Base-by-base conservation (phyloP, 345 rosid genomes). In the Crucihimalaya himalaica region DNA sequence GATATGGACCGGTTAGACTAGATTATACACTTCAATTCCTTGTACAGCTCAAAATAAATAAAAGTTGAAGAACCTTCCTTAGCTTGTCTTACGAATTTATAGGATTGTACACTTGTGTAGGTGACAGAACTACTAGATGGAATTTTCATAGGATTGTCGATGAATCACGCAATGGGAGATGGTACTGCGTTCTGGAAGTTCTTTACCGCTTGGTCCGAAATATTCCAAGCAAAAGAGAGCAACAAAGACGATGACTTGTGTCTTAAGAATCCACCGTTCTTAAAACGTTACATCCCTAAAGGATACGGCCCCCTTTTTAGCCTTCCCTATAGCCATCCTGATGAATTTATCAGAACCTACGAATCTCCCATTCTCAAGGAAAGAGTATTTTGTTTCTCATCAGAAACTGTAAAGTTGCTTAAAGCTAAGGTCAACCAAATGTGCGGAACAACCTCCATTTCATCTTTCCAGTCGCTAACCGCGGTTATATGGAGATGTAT, bases 181-280 rank as follows among this genome's bases (percentile, higher is more conserved):
- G 94, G 96, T 6, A 43, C 79, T n/a, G 83, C 94, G 10, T 89
- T 62, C 51, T 91, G 90, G 96, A 78, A 88, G 59, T 89, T 93
- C 81, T 79, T 91, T 66, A 89, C 67, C 7, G 60, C 86, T 0
- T 89, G 80, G 80, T 91, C 96, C 0, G 87, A 91, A 60, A 86
- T 84, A 35, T 89, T 86, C 70, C 88, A 66, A 78, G 76, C 83
- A 10, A 67, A 72, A 32, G 86, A 71, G 21, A n/a, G 40, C 13
- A 19, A 48, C 3, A 7, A 18, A 12, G 8, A 23, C 5, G 19
- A n/a, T 31, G 50, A 65, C 6, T 29, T 66, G 8, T 12, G 16
- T 42, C 82, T 87, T 28, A 80, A 86, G 12, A 87, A 75, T 2
- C 86, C 85, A 13, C 92, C 97, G 0, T 63, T 76, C 11, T 50